Base-by-base conservation (phyloP, 2,329 filamentous ascomycete genomes). In the Tolypocladium capitatum region DNA sequence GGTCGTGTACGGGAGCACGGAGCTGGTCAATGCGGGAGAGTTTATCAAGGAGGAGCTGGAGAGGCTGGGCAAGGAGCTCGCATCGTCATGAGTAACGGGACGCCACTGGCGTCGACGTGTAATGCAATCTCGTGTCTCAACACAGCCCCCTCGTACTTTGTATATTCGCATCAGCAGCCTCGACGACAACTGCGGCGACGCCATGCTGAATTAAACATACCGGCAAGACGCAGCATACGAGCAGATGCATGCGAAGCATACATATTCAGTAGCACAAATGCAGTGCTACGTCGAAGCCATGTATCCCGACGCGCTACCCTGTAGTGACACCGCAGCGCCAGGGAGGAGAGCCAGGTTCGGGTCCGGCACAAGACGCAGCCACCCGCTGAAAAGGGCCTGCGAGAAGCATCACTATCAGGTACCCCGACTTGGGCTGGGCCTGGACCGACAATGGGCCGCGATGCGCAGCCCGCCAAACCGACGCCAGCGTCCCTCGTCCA, bases 1-100 rank as follows among this genome's bases (percentile, higher is more conserved):
- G 53, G 85, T 98, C 10, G 86, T 97, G 1, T 98, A 98, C 65
- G 92, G 92, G 18, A 94, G 89, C 60, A 98, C 92, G 14, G 91
- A 87, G 63, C 71, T 88, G 62, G 70, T 86, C 51, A 86, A 81
- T 58, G 82, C 83, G 2, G 71, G 73, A 38, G 78, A 84, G 58
- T 82, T 88, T 56, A 76, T 84, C 49, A 69, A 67, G 52, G 72
- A 79, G 47, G 81, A 84, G 63, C 60, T 85, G 54, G 76, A 81
- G 60, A 75, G 72, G 55, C 60, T 85, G 49, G 81, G 81, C 9
- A 68, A 67, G 48, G 81, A 85, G 61, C 69, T 76, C 31, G 56
- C 64, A 27, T 63, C 62, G 45, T 67, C 44, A 59, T 41, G 24
- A 41, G 38, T 28, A 2, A 14, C 28, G 18, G 28, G 38, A 41